Evolutionary conservation across 495 filamentous ascomycete species (phyloP).

Genomic region (Penicillium herquei): DNA sequence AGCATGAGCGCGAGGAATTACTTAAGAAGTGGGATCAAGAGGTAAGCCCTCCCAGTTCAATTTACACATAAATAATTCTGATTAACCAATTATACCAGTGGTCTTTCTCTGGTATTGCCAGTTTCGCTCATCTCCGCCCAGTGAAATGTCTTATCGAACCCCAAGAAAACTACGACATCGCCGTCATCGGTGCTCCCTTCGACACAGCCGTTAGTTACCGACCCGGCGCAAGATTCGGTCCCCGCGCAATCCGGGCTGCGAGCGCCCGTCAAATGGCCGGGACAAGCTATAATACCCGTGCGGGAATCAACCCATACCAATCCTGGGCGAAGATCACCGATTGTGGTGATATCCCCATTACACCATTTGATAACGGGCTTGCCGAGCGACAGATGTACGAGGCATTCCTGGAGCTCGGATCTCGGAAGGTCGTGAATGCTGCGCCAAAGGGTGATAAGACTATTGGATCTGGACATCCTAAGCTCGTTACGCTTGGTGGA

Average conservation of each 20-base stretch:
- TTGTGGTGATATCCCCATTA: conserved; percentile 82
- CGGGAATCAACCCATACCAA: conserved; percentile 72
- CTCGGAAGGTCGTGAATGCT: conserved; percentile 41
- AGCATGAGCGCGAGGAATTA: conserved; percentile 44
- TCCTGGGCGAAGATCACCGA: conserved; percentile 74
- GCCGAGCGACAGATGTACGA: conserved; percentile 75
- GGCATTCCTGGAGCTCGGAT: conserved; percentile 65
- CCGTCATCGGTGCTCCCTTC: conserved; percentile 78
- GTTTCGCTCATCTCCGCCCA: conserved; percentile 76
- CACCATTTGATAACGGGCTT: conserved; percentile 73
- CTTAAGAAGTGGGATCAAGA: conserved; percentile 55
- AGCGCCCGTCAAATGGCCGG: conserved; percentile 70
- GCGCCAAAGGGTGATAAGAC: conserved; percentile 34
- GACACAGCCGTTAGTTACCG: conserved; percentile 80
- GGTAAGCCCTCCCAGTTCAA: conserved; percentile 27
- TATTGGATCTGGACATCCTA: conserved; percentile 52
- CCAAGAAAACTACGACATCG: conserved; percentile 69
- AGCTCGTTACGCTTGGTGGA: conserved; percentile 75
- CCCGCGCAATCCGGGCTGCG: conserved; percentile 76
- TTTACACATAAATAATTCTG: background rate
- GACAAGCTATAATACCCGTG: conserved; percentile 75
- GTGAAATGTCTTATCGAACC: conserved; percentile 72
- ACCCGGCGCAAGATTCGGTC: conserved; percentile 81
- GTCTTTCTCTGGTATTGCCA: conserved; percentile 74
- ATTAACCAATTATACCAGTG: conserved; percentile 48